phyloP scores from a whole-genome alignment of 352 stramenopile genomes.

The Pythium phragmiticola region DNA sequence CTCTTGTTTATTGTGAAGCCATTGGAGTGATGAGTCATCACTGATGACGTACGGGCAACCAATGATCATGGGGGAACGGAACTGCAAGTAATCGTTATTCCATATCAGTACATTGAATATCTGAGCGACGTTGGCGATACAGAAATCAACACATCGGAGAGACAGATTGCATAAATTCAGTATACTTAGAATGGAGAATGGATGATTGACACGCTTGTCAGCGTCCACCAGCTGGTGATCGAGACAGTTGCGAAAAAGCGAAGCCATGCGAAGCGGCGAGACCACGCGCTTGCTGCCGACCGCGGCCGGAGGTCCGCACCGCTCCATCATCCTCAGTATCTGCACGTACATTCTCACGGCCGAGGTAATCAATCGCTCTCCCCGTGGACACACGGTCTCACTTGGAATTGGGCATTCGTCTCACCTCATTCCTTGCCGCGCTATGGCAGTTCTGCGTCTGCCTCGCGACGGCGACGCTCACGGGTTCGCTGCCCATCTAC shows the following conservation, averaged over 20 bases:
- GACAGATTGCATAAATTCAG: background rate
- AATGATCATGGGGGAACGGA: background rate
- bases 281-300: constrained; percentile 20
- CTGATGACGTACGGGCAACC: background rate
- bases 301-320: constrained; percentile 23
- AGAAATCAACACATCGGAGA: background rate
- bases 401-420: background rate
- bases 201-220: background rate
- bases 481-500: constrained; percentile 83
- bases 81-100: background rate
- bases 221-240: background rate
- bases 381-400: background rate
- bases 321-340: constrained; percentile 82
- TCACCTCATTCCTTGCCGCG: background rate
- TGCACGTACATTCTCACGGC: constrained; percentile 89
- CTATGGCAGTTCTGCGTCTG: constrained; percentile 70
- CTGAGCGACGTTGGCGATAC: background rate
- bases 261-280: constrained; percentile 22
- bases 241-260: background rate
- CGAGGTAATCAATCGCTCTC: constrained; percentile 34
- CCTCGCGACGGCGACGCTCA: constrained; percentile 80
- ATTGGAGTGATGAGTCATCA: background rate
- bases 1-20: background rate
- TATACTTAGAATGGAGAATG: background rate
- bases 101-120: background rate